Conservation (phyloP, 2,329 filamentous ascomycete genomes). For the Onygena corvina region DNA sequence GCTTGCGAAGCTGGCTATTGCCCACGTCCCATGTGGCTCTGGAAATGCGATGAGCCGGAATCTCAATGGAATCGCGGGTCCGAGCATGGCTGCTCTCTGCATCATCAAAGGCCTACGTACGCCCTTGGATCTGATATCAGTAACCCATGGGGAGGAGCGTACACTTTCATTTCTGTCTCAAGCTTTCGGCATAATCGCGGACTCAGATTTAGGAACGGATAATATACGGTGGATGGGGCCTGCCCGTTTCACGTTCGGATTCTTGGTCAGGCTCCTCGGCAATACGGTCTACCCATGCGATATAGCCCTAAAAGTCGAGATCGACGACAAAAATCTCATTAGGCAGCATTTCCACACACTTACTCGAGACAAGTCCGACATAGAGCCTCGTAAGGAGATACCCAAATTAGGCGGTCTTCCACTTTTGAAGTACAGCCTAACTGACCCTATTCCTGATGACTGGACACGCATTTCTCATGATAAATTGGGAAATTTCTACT, state of each 20-base stretch:
- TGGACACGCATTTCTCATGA: conserved; percentile 67
- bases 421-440: conserved; percentile 63
- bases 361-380: conserved; percentile 24
- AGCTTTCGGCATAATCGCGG: conserved; percentile 77
- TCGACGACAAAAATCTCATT: conserved; percentile 61
- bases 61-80: conserved; percentile 65
- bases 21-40: conserved; percentile 80
- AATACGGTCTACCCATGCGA: conserved; percentile 81
- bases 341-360: conserved; percentile 56
- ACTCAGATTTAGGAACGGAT: conserved; percentile 81
- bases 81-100: conserved; percentile 64
- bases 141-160: conserved; percentile 67
- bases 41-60: conserved; percentile 93
- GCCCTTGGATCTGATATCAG: conserved; percentile 70
- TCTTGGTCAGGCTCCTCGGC: conserved; percentile 62
- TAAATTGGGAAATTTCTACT: conserved; percentile 82
- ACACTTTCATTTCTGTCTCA: conserved; percentile 84
- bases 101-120: conserved; percentile 81
- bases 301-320: conserved; percentile 70
- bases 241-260: conserved; percentile 71
- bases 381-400: conserved; percentile 26
- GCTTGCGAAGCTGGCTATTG: conserved; percentile 64
- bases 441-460: conserved; percentile 60
- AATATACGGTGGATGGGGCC: conserved; percentile 86
- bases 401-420: conserved; percentile 50